phyloP scores from a whole-genome alignment of 371 early-diverging fungal genomes.

The Syncephalis plumigaleata region DNA sequence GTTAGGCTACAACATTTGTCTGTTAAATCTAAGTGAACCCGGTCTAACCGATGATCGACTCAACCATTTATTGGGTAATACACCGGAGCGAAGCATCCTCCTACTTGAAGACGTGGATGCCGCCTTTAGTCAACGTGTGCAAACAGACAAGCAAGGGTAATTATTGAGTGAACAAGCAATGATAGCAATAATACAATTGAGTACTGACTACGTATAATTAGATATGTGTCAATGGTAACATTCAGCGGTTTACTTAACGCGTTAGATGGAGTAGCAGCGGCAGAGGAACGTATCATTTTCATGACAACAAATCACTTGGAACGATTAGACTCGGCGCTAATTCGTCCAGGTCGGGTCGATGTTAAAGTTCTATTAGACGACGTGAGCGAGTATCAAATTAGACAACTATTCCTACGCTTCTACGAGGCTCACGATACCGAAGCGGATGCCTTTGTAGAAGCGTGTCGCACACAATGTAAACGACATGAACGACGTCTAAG shows the following conservation, averaged over 20 bases:
- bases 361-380: slow-evolving; percentile 78
- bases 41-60: slow-evolving; percentile 92
- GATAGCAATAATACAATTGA: slow-evolving; percentile 8
- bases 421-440: slow-evolving; percentile 40
- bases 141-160: slow-evolving; percentile 39
- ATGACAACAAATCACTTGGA: slow-evolving; percentile 99
- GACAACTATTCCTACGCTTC: slow-evolving; percentile 75
- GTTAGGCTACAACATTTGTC: slow-evolving; percentile 93
- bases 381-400: slow-evolving; percentile 59
- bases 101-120: slow-evolving; percentile 99
- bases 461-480: slow-evolving; percentile 9
- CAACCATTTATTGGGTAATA: slow-evolving; percentile 80
- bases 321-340: slow-evolving; percentile 89
- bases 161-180: slow-evolving; percentile 5
- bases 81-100: slow-evolving; percentile 90
- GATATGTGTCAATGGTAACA: slow-evolving; percentile 87
- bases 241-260: slow-evolving; percentile 98
- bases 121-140: slow-evolving; percentile 67
- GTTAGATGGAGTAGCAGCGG: slow-evolving; percentile 96
- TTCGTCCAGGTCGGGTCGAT: slow-evolving; percentile 98
- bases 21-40: slow-evolving; percentile 84
- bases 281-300: slow-evolving; percentile 93
- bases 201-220: slow-evolving; percentile 5
- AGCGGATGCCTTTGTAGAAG: slow-evolving; percentile 52
- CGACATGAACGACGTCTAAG: slow-evolving; percentile 27